Conservation (phyloP, 164 flowering plant genomes). For the Annona squamosa region DNA sequence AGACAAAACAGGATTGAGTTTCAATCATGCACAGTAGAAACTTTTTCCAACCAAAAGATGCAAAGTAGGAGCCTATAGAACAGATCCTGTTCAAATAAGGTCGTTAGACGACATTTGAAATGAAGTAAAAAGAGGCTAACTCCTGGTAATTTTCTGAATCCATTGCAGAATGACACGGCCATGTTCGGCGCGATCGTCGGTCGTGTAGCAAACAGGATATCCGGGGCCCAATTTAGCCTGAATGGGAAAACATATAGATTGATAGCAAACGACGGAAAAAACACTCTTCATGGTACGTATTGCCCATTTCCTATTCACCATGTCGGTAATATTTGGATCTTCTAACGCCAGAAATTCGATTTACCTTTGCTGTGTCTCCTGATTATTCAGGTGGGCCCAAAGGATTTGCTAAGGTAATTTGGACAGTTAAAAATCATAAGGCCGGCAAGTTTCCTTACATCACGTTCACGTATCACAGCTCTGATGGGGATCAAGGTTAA, state of each 20-base stretch:
- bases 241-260: constrained; percentile 49
- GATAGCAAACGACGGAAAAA: constrained; percentile 56
- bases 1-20: no score
- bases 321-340: not conserved
- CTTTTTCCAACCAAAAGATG: no score
- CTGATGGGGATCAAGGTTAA: constrained; percentile 44
- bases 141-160: not conserved
- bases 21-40: no score
- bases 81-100: no score
- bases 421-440: constrained; percentile 5
- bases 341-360: not conserved
- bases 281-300: constrained; percentile 51
- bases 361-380: not conserved
- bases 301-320: no score
- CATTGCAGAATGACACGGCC: constrained; percentile 50
- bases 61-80: no score
- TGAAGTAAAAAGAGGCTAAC: no score
- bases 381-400: constrained; percentile 13
- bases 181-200: constrained; percentile 71
- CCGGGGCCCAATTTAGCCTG: constrained; percentile 50
- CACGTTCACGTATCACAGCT: constrained; percentile 15
- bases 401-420: constrained; percentile 18
- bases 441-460: constrained; percentile 10
- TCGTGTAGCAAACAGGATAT: constrained; percentile 70
- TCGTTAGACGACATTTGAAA: no score